Evolutionary conservation across 2,329 filamentous ascomycete species (phyloP), one percentile per base, ranked within the genome.

Genomic region (Monosporascus sp.): DNA sequence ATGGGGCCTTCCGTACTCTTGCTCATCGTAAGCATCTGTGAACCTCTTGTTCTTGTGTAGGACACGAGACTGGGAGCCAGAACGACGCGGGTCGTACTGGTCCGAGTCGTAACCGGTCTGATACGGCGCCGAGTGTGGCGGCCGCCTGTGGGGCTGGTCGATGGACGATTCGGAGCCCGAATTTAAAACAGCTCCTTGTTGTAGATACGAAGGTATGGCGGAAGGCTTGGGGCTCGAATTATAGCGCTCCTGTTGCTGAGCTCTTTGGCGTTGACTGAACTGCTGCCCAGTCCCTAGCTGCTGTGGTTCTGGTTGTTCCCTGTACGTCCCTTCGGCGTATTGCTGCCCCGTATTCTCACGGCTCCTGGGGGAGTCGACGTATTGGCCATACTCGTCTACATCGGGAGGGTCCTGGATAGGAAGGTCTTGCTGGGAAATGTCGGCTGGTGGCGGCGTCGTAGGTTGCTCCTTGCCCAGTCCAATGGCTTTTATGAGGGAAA

Each of bases 21-120:
- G 87, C 57, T 85, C 82, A 56, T 96, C 91, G 68, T 96, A 97
- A 2, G 89, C 91, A 64, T 97, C 91, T 1, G 83, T 86, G 63
- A 99, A 96, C 60, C 91, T 85, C 72, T 93, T 91, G 69, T 86
- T 87, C 74, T 96, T 96, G 65, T 94, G 88, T 46, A 94, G 74
- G 11, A 89, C 84, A 37, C 80, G 83, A 16, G 67, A 78, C 55
- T 59, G 57, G 58, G 65, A 73, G 41, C 67, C 66, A 5, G 72
- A 60, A 48, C 72, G 71, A 46, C 72, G 73, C 41, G 65, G 68
- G 27, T 75, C 73, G 38, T 72, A 73, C 26, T 69, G 71, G 49
- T 77, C 77, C 1, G 73, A 72, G 7, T 74, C 73, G 45, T 73
- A 74, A 5, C 72, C 72, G 2, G 65, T 66, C 50, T 75, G 75